These are phyloP conservation scores for Beauveria varroae DNA, from an alignment of 2,329 filamentous ascomycete species.

Conservation along the genomic window DNA sequence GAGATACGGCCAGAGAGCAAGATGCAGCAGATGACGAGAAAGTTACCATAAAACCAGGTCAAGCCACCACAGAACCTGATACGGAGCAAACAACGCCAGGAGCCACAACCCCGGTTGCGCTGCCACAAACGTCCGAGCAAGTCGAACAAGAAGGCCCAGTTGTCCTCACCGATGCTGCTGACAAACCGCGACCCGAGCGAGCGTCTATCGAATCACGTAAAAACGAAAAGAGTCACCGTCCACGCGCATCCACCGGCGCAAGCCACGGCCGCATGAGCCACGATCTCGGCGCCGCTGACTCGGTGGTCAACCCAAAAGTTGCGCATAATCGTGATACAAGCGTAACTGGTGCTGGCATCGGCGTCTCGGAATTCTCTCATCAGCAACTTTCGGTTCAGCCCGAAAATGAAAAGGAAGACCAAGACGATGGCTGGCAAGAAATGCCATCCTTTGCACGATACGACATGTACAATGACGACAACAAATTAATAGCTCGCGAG, in stretches of 20 bases:
- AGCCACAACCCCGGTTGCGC: background rate
- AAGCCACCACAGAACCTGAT: background rate
- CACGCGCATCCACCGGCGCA: conserved; percentile 1
- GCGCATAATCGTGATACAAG: conserved; percentile 31
- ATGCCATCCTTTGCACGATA: conserved; percentile 93
- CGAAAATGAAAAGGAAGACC: conserved; percentile 43
- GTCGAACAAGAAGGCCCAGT: background rate
- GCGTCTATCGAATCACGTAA: background rate
- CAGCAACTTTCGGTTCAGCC: conserved; percentile 61
- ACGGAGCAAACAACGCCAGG: background rate
- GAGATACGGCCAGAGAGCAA: background rate
- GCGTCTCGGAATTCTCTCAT: conserved; percentile 83
- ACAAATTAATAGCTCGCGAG: conserved; percentile 77
- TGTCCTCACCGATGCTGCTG: conserved; percentile 3
- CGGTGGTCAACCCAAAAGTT: conserved; percentile 7
- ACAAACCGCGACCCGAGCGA: conserved; percentile 6
- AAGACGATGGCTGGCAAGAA: conserved; percentile 75
- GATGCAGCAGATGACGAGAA: background rate
- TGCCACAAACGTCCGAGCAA: background rate
- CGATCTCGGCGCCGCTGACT: background rate
- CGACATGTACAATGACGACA: conserved; percentile 93
- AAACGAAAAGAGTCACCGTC: background rate
- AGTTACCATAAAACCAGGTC: background rate
- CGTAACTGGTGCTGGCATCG: conserved; percentile 28
- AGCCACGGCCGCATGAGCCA: conserved; percentile 5